These are phyloP conservation scores for Moringa oleifera DNA, from an alignment of 345 rosid genomes.

Conservation along the genomic window DNA sequence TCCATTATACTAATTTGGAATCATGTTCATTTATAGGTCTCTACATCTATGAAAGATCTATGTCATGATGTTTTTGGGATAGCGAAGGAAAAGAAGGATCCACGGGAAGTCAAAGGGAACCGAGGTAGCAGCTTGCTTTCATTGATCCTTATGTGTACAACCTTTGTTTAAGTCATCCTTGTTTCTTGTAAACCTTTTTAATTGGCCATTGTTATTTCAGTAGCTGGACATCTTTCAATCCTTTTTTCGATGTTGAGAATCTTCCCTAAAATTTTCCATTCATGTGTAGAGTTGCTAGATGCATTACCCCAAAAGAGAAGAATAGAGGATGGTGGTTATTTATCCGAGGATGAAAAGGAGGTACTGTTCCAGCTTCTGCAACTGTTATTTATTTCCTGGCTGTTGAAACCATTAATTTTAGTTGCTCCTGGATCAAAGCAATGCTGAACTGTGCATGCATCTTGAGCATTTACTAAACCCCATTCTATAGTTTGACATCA, in stretches of 20 bases:
- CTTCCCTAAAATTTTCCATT: neutral
- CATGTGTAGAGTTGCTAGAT: slow-evolving; percentile 45
- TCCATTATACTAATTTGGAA: slow-evolving; percentile 1
- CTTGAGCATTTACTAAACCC: neutral
- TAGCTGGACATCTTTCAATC: neutral
- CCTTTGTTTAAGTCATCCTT: too few relatives aligned
- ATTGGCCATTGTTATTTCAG: neutral
- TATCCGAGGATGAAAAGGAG: slow-evolving; percentile 66
- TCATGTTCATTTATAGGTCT: slow-evolving; percentile 31
- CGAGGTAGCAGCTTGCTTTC: slow-evolving; percentile 29
- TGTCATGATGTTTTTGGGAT: slow-evolving; percentile 54
- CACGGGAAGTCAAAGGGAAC: slow-evolving; percentile 50
- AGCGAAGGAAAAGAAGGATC: slow-evolving; percentile 44
- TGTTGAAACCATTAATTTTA: neutral
- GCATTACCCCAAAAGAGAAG: slow-evolving; percentile 70
- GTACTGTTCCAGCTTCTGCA: slow-evolving; percentile 12
- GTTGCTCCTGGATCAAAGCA: neutral
- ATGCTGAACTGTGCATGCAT: neutral
- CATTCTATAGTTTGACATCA: too few relatives aligned
- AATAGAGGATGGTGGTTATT: slow-evolving; percentile 63
- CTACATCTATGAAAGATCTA: slow-evolving; percentile 59
- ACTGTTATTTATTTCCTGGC: neutral
- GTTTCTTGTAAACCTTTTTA: neutral
- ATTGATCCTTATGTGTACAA: neutral
- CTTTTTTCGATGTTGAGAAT: neutral